phyloP scores from a whole-genome alignment of 768 basidiomycete species.

The Tylopilus rubrobrunneus region DNA sequence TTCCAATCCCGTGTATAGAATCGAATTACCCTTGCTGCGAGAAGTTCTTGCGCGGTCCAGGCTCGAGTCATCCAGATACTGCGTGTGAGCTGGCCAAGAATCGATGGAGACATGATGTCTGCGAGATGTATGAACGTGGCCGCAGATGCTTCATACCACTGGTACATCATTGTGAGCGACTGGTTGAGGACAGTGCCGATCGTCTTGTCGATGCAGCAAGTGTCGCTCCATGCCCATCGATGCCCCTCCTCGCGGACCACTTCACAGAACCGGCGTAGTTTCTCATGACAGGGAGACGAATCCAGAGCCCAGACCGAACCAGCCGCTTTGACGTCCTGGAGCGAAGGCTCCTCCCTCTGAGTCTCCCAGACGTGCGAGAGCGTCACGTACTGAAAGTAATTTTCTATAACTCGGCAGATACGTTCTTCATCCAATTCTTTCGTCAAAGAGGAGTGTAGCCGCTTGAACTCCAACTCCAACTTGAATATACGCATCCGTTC shows the following conservation, averaged over 20 bases:
- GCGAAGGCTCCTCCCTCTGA: slow-evolving; percentile 2
- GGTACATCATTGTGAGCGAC: too few relatives aligned
- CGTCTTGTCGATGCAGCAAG: slow-evolving; percentile 13
- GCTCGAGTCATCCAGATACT: too few relatives aligned
- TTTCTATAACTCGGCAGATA: not conserved
- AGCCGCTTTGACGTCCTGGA: slow-evolving; percentile 3
- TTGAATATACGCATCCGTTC: not conserved
- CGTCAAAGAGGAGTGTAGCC: slow-evolving; percentile 7
- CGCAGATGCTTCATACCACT: too few relatives aligned
- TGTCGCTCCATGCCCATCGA: slow-evolving; percentile 15
- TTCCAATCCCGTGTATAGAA: too few relatives aligned
- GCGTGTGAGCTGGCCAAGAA: too few relatives aligned
- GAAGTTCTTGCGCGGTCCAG: too few relatives aligned
- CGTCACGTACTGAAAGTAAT: slow-evolving; percentile 10
- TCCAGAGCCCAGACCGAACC: slow-evolving; percentile 7
- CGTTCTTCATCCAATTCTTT: not conserved
- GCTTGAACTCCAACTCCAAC: not conserved
- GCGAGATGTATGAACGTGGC: too few relatives aligned
- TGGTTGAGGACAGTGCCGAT: not conserved
- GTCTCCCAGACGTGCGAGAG: slow-evolving; percentile 13
- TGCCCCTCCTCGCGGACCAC: slow-evolving; percentile 4
- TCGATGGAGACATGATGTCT: too few relatives aligned
- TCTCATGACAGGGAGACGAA: not conserved
- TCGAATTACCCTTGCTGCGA: too few relatives aligned
- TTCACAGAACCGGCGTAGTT: slow-evolving; percentile 9